A percentile compares a stretch with the other conserved stretches of the same genome.
These are phyloP conservation scores for Allium sativum DNA, from an alignment of 106 monocot species.

Conservation along the genomic window DNA sequence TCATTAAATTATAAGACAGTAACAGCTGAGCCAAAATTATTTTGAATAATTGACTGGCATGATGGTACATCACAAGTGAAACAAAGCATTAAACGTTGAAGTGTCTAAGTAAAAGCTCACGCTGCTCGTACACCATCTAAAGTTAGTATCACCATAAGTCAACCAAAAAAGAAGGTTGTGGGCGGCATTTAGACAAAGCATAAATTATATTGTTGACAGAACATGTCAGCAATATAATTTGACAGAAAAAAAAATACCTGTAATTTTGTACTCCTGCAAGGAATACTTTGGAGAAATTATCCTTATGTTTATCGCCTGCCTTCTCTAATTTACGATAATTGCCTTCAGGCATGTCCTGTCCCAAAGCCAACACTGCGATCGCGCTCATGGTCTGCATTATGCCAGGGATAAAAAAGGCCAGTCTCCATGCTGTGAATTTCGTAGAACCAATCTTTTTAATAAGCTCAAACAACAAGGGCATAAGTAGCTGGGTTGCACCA, in stretches of 20 bases:
- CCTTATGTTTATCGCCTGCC: conserved; percentile 55
- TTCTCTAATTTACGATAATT: conserved; percentile 48
- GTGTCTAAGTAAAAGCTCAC: no score
- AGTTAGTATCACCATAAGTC: no score
- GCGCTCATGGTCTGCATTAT: conserved; percentile 52
- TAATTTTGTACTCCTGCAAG: conserved; percentile 43
- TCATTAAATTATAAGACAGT: no score
- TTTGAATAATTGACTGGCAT: no score
- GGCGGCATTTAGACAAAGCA: no score
- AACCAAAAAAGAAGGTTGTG: no score
- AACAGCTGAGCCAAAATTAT: no score
- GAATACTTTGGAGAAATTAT: conserved; percentile 46
- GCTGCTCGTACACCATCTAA: no score
- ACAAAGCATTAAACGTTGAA: no score
- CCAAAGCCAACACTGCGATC: conserved; percentile 43
- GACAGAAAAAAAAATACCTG: neutral
- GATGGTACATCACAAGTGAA: no score
- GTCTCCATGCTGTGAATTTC: conserved; percentile 66
- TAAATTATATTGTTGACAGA: no score
- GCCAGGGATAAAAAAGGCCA: conserved; percentile 93
- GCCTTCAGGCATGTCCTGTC: conserved; percentile 78
- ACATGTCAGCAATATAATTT: no score
- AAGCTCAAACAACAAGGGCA: conserved; percentile 68
- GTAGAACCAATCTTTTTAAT: conserved; percentile 47
- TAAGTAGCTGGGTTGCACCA: conserved; percentile 86